Base-by-base conservation (phyloP, 805 yeast species). In the Jamesozyma piceae region DNA sequence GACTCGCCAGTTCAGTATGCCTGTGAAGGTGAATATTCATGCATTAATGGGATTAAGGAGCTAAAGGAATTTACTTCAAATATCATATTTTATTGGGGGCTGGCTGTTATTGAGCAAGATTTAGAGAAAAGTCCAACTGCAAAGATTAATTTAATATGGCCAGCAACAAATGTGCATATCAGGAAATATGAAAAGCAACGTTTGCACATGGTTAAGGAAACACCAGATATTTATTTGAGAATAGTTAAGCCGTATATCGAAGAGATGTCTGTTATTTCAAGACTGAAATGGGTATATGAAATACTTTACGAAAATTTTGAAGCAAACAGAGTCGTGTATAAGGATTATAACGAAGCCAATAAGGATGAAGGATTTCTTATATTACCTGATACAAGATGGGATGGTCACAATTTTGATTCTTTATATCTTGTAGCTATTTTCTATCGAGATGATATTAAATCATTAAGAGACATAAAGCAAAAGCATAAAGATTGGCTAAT, bases 341-440 rank as follows among this genome's bases (percentile, higher is more conserved):
- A 81, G 39, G 82, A 86, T 48, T 54, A 58, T 13, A 56, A 58
- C 10, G 64, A 63, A 33, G 74, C 77, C 26, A 74, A 75, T 18
- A 78, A 80, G 41, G 50, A 55, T 1, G 60, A 58, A 27, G 88
- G 89, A n/a, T 87, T 84, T 56, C 77, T 89, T 6, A 63, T 92
- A 37, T 68, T 89, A 32, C 97, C 97, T 0, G 97, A 92, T 63
- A 85, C 90, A 95, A 89, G 90, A 61, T 92, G 99, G 99, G 97
- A 90, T 59, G 80, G 83, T 2, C 64, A 69, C 38, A 77, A 77
- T 24, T 49, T 81, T 59, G 85, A 78, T 20, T 62, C 90, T 3
- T 65, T 92, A 42, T 88, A 90, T 58, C 64, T 90, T 49, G 80
- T 86, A 40, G 82, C 85, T 9, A 78, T 90, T 44, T 88, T 82